Evolutionary conservation across 2,329 filamentous ascomycete species (phyloP), one percentile per base, ranked within the genome.

Genomic region (Cadophora luteo-olivacea): DNA sequence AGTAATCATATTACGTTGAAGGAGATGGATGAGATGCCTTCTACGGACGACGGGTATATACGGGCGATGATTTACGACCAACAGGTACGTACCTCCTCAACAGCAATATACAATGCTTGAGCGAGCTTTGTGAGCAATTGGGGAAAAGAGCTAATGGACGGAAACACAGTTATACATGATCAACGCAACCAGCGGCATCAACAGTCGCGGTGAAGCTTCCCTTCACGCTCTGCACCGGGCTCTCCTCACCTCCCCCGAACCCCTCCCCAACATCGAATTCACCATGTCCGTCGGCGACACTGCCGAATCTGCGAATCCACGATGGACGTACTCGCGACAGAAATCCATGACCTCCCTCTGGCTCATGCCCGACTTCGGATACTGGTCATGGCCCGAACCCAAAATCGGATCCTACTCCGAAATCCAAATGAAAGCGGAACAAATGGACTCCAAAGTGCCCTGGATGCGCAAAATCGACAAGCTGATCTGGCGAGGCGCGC

Each of bases 221-320:
- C 74, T 81, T 3, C 74, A 78, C 61, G 74, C 77, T 32, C 76
- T 81, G 61, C 71, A 81, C 67, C 76, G 79, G 51, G 78, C 79
- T 4, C 74, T 81, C 22, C 67, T 74, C 9, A 74, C 79, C 2
- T 78, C 75, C n/a, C 77, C 76, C 4, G 49, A 65, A 19, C 74
- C 73, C 0, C 68, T 80, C 2, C 80, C 80, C 0, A 77, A 80
- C 63, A 77, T 80, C 69, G 79, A 81, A 58, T 81, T 81, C 69
- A 74, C 77, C 8, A 75, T 82, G 58, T 60, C 68, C 45, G 72
- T 78, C 12, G 70, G 72, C 1, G 75, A 76, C 41, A 72, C 72
- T 36, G 70, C 69, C 9, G 65, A 69, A 22, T 69, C 68, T 9
- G 70, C 70, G 1, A 51, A 63, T 22, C 36, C 45, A 5, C 62